Evolutionary conservation across 176 grass and related monocot species (phyloP).

Genomic region (Coix lacrymajobi): DNA sequence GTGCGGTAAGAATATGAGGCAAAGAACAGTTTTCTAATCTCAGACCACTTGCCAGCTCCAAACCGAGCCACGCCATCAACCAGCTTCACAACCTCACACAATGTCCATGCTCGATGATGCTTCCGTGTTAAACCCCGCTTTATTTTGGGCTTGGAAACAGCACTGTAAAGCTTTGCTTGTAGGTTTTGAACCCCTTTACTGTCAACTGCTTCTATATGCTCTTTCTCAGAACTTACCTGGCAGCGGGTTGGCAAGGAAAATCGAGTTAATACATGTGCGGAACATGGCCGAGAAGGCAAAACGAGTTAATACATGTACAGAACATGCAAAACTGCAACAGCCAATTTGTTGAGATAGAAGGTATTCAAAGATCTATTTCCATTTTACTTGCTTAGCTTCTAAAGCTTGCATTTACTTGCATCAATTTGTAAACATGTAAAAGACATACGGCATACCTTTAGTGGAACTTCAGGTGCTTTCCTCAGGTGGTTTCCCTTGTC

Average conservation of each 20-base stretch:
- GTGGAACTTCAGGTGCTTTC: constrained; percentile 32
- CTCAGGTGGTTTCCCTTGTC: constrained; percentile 17
- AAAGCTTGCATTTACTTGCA: background rate
- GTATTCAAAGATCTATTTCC: constrained; percentile 13
- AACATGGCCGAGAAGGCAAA: background rate
- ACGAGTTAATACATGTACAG: background rate
- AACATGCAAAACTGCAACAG: constrained; percentile 5
- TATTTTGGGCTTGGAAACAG: constrained; percentile 34
- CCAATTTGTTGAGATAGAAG: background rate
- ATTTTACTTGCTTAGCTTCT: constrained; percentile 8
- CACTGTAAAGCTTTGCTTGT: constrained; percentile 10
- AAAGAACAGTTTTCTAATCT: constrained; percentile 83
- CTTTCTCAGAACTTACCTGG: constrained; percentile 36
- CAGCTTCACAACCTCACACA: constrained; percentile 83
- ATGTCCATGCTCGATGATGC: constrained; percentile 95
- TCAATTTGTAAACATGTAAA: background rate
- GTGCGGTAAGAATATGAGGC: constrained; percentile 92
- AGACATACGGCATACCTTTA: constrained; percentile 31
- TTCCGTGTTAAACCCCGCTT: constrained; percentile 55
- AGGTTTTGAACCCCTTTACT: constrained; percentile 21
- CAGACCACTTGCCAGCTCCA: constrained; percentile 94
- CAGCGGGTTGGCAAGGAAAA: constrained; percentile 11
- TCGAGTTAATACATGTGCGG: background rate
- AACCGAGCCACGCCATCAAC: constrained; percentile 88
- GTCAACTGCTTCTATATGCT: constrained; percentile 15